phyloP scores from a whole-genome alignment of 257 asterid species.

The Ilex asprella region DNA sequence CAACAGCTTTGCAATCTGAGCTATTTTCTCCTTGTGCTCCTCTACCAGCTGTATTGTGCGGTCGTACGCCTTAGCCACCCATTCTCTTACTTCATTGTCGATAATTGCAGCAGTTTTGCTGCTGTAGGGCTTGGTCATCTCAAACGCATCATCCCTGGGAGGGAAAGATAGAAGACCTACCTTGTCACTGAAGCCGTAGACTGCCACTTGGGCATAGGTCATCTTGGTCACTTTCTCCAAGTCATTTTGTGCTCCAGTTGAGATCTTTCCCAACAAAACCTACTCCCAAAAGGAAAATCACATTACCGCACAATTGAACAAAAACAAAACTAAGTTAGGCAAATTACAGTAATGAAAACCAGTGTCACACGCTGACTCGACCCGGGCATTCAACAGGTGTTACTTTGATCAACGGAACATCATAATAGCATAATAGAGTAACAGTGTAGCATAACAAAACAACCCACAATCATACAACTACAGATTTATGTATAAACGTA shows the following conservation, averaged over 20 bases:
- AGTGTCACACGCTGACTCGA: too few species aligned
- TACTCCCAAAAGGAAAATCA: constrained; percentile 14
- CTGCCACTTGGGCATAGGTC: constrained; percentile 82
- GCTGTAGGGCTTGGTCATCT: constrained; percentile 71
- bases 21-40: constrained; percentile 65
- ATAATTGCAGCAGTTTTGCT: constrained; percentile 78
- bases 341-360: too few species aligned
- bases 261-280: constrained; percentile 82
- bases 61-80: constrained; percentile 61
- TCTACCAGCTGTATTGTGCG: constrained; percentile 56
- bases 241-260: constrained; percentile 94
- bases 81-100: constrained; percentile 72
- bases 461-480: too few species aligned
- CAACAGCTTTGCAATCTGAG: constrained; percentile 61
- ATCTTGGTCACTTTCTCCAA: constrained; percentile 89
- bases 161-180: constrained; percentile 84
- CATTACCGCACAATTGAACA: not conserved
- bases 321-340: not conserved
- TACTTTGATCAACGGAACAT: too few species aligned
- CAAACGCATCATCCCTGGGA: constrained; percentile 37
- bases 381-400: too few species aligned
- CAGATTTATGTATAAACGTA: too few species aligned
- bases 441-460: too few species aligned
- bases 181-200: constrained; percentile 83
- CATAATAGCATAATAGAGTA: too few species aligned